phyloP scores from a whole-genome alignment of 495 filamentous ascomycete species.

The Xylaria curta region DNA sequence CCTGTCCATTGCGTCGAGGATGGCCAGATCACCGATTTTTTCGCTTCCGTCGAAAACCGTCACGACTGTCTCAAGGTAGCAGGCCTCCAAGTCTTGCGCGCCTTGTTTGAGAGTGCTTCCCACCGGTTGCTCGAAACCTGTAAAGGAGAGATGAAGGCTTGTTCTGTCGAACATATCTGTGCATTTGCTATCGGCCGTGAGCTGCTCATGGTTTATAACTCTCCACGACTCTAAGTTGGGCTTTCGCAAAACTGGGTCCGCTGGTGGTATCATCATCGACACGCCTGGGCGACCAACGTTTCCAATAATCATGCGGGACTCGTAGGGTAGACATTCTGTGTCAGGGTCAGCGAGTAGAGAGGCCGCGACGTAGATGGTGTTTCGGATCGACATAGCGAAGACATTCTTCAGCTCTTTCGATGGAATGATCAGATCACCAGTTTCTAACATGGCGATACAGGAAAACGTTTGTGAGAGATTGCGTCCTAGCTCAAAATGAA shows the following conservation, averaged over 20 bases:
- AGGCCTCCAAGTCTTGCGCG: background rate
- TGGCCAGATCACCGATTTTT: background rate
- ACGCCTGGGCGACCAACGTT: background rate
- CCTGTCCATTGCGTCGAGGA: background rate
- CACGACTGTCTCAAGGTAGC: background rate
- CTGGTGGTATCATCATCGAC: background rate
- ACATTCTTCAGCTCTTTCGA: background rate
- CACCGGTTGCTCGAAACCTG: background rate
- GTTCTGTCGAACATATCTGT: constrained; percentile 2
- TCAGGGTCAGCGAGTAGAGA: background rate
- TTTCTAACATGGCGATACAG: background rate
- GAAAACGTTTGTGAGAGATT: background rate
- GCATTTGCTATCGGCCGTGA: background rate
- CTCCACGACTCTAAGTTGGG: background rate
- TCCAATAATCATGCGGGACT: background rate
- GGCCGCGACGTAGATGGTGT: background rate
- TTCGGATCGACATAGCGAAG: background rate
- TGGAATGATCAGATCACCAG: background rate
- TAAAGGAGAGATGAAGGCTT: background rate
- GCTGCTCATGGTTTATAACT: background rate
- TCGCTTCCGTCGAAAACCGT: background rate
- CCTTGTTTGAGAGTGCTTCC: background rate
- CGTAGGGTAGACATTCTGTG: background rate
- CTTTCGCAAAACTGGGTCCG: background rate
- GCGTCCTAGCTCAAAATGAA: background rate